Conservation (phyloP, 768 basidiomycete species). For the Tricholoma saponaceum region DNA sequence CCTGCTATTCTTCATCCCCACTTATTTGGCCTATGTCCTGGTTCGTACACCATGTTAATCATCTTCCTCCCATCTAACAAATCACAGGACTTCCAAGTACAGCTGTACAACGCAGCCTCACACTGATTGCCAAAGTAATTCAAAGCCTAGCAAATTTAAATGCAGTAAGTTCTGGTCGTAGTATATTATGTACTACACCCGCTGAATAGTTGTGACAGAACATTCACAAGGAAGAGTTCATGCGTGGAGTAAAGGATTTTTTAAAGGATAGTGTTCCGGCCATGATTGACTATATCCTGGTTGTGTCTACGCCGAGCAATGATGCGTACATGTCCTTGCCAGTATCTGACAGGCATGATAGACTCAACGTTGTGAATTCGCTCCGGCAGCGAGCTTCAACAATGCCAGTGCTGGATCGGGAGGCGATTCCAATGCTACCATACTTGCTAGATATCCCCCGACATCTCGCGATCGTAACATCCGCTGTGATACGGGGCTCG, state of each 20-base stretch:
- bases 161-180: slow-evolving; percentile 38
- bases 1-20: slow-evolving; percentile 90
- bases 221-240: slow-evolving; percentile 75
- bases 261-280: slow-evolving; percentile 54
- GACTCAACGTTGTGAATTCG: slow-evolving; percentile 48
- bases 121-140: slow-evolving; percentile 82
- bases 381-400: slow-evolving; percentile 52
- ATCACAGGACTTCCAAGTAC: slow-evolving; percentile 57
- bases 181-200: background rate
- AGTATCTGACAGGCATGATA: slow-evolving; percentile 42
- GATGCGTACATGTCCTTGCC: slow-evolving; percentile 23
- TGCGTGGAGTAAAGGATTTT: slow-evolving; percentile 75
- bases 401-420: slow-evolving; percentile 58
- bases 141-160: slow-evolving; percentile 88
- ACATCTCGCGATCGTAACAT: slow-evolving; percentile 72
- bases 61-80: slow-evolving; percentile 1
- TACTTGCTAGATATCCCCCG: slow-evolving; percentile 74
- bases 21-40: slow-evolving; percentile 73
- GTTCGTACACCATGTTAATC: slow-evolving; percentile 33
- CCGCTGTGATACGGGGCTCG: slow-evolving; percentile 69
- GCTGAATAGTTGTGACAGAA: slow-evolving; percentile 31
- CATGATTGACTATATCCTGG: slow-evolving; percentile 77
- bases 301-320: slow-evolving; percentile 57
- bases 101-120: slow-evolving; percentile 75
- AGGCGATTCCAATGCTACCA: slow-evolving; percentile 70